Base-by-base conservation (phyloP, 768 basidiomycete species). In the Mycena chlorophos region DNA sequence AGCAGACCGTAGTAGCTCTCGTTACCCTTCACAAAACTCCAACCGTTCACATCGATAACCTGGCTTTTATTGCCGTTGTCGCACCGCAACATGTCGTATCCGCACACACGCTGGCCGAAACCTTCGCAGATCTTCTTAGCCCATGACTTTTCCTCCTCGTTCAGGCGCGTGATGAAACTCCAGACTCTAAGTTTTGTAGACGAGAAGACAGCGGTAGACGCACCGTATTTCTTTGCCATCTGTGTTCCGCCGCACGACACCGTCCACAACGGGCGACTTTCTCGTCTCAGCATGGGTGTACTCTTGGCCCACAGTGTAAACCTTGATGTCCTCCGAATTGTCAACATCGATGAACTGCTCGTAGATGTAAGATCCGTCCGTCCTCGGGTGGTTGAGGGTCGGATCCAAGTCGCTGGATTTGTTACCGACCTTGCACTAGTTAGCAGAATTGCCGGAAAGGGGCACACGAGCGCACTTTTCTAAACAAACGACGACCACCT, bases 11-110 rank as follows among this genome's bases (percentile, higher is more conserved):
- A 99, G 72, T 99, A 99, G 19, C 84, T 81, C 59, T 94, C 92
- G 68, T 95, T 96, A 34, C 94, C 94, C 71, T 95, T 96, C 54
- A 96, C 94, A 63, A 96, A 96, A 67, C 93, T 94, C 94, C 94
- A 96, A n/a, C 97, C 97, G 64, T 98, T 99, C 48, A 98, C 97
- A 69, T 99, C 97, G 60, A 99, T 98, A 22, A 99, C 90, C 71
- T 91, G 90, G 68, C 94, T 96, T 62, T 78, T 83, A 52, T 73
- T 71, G 20, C 91, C 91, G 53, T 80, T 83, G 30, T 88, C 85
- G 61, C 92, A 94, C 34, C 97, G 80, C 60, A 98, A 73, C 81
- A 99, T 83, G 71, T 99, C 97, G 67, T 97, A 99, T 14, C 97
- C 97, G 67, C 97, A 99, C 29, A 98, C 94, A 59, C 88, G 86